Evolutionary conservation across 371 early-diverging fungal genomes (phyloP), one percentile per base, ranked within the genome.

Genomic region (Lichtheimia ramosa): DNA sequence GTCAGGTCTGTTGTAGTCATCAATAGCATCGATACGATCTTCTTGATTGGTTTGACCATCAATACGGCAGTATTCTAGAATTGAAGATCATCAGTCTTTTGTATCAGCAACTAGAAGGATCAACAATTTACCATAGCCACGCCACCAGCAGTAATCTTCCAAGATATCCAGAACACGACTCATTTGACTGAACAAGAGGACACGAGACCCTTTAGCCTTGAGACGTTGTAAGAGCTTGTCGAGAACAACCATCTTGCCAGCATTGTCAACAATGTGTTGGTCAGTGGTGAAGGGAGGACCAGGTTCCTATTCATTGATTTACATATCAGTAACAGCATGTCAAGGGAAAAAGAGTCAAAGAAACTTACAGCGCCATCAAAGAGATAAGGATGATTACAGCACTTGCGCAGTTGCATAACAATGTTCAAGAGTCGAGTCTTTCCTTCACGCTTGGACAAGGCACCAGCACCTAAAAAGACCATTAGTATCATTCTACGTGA

Each of bases 331-430:
- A 14, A 21, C 23, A n/a, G 23, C 23, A 21, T 10, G 5, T 12
- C 14, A 6, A 8, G 7, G 3, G 7, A 27, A 4, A 34, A 10
- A 34, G 5, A 1, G 25, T 25, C 10, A 2, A 2, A 8, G 10
- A 0, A n/a, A 62, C 68, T 59, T 63, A 65, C 99, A 15, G 99
- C 99, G 25, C 99, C 98, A 58, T 93, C 96, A 71, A 99, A 97
- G 5, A 99, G 86, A 70, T 99, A 99, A 8, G 99, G 99, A 71
- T 99, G 99, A 64, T 99, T 99, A 71, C 99, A 98, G 75, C 98
- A 98, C 72, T 99, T 99, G 64, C 99, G 89, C 34, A 99, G 77
- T 79, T 99, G 99, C 99, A 99, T 99, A 3, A 96, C 96, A 71
- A 99, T 95, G 73, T 99, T 99, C 53, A 97, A 80, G 16, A 99